phyloP scores from a whole-genome alignment of 164 flowering plant genomes.

The Macadamia tetraphylla region DNA sequence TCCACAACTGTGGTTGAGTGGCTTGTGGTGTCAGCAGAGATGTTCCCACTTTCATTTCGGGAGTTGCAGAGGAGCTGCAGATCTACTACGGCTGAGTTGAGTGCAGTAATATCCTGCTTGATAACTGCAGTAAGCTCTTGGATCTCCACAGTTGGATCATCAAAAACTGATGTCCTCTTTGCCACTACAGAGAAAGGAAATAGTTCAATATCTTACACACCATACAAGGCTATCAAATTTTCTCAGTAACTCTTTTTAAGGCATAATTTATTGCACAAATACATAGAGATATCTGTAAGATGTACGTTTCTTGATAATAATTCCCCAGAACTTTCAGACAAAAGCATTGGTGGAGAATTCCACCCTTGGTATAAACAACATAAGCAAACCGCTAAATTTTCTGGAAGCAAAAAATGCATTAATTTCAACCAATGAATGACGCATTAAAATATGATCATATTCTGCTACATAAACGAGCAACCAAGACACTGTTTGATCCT shows the following conservation, averaged over 20 bases:
- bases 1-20: constrained; percentile 96
- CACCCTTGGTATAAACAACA: too few relatives aligned
- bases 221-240: neutral
- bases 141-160: constrained; percentile 91
- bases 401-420: too few relatives aligned
- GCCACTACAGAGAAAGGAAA: constrained; percentile 62
- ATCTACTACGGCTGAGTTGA: constrained; percentile 90
- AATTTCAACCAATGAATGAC: too few relatives aligned
- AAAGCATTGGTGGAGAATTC: too few relatives aligned
- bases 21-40: constrained; percentile 72
- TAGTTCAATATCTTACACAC: neutral
- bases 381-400: too few relatives aligned
- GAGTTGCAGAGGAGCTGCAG: constrained; percentile 78
- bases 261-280: too few relatives aligned
- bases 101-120: constrained; percentile 94
- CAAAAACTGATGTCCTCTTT: constrained; percentile 94
- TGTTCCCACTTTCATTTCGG: constrained; percentile 64
- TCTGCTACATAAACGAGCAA: too few relatives aligned
- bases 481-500: too few relatives aligned
- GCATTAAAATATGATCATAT: too few relatives aligned
- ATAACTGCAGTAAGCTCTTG: constrained; percentile 92
- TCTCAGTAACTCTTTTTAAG: neutral
- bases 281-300: too few relatives aligned
- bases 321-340: too few relatives aligned
- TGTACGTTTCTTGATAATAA: too few relatives aligned